Evolutionary conservation across 2,329 filamentous ascomycete genomes (phyloP), one percentile per base, ranked within the genome.

Genomic region (Emergomyces orientalis): DNA sequence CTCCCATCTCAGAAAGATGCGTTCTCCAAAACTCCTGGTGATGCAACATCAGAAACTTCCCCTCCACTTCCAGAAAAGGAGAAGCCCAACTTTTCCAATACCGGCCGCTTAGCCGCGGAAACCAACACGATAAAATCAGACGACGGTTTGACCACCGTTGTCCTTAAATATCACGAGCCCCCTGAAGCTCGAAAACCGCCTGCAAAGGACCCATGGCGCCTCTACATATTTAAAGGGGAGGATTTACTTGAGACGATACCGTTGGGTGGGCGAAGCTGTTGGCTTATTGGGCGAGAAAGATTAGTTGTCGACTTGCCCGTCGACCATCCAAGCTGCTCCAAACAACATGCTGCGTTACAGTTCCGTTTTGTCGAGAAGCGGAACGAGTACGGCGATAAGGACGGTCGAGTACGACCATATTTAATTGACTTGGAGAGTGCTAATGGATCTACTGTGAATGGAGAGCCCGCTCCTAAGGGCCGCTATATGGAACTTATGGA

Each of bases 151-250:
- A 88, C 86, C 3, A 83, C 83, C 27, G 86, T 96, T 62, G 86
- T 90, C 2, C 84, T 99, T 56, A 97, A 97, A 79, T 99, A 99
- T 75, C 90, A 97, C 77, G 94, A 99, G 76, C 94, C 94, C 1
- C 79, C 90, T 13, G 94, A 99, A 78, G 90, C 93, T 59, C 88
- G 94, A 64, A 96, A 96, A 69, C 90, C 94, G 0, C 82, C 92
- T 0, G 72, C 88, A 0, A 87, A 86, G 62, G 86, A 94, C 68
- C 79, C 85, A 63, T 99, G 93, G 93, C 89, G 90, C 64, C 80
- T 99, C 57, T 97, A 95, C 73, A 84, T 97, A 27, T 99, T 99
- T 83, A 96, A 96, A 72, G 89, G 86, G 13, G 75, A 82, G 34
- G 89, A 91, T 63, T 82, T 95, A 2, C 75, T 96, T 41, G 91